These are phyloP conservation scores for Aegilops umbellulata DNA, from an alignment of 176 grass and related monocot species.

Conservation along the genomic window DNA sequence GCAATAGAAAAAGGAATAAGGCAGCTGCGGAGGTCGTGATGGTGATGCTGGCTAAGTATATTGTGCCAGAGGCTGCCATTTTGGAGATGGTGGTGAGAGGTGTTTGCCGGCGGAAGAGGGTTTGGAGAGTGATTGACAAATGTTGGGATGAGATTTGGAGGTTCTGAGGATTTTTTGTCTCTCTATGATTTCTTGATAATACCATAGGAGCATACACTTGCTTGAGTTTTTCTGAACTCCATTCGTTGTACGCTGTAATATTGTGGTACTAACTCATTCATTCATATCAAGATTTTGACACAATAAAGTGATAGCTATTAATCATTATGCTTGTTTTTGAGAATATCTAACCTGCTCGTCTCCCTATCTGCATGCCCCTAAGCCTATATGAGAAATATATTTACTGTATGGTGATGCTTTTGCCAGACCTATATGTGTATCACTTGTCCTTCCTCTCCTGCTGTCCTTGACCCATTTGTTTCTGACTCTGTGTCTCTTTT, in stretches of 20 bases:
- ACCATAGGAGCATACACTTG: background rate
- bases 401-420: background rate
- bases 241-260: constrained; percentile 46
- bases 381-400: background rate
- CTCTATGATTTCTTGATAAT: constrained; percentile 20
- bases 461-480: background rate
- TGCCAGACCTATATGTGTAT: background rate
- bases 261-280: constrained; percentile 42
- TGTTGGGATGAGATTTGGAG: constrained; percentile 81
- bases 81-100: constrained; percentile 60
- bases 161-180: constrained; percentile 30
- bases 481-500: background rate
- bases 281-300: constrained; percentile 39
- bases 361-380: background rate
- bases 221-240: constrained; percentile 42
- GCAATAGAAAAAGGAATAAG: constrained; percentile 56
- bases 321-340: background rate
- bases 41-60: constrained; percentile 75
- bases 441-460: background rate
- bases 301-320: constrained; percentile 33
- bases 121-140: constrained; percentile 48
- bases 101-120: constrained; percentile 46
- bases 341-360: background rate
- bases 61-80: constrained; percentile 48
- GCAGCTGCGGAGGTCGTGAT: constrained; percentile 54